Percentiles rank a stretch among this genome's conserved stretches.
These are phyloP conservation scores for Mycena metata DNA, from an alignment of 768 basidiomycete species.

Conservation along the genomic window DNA sequence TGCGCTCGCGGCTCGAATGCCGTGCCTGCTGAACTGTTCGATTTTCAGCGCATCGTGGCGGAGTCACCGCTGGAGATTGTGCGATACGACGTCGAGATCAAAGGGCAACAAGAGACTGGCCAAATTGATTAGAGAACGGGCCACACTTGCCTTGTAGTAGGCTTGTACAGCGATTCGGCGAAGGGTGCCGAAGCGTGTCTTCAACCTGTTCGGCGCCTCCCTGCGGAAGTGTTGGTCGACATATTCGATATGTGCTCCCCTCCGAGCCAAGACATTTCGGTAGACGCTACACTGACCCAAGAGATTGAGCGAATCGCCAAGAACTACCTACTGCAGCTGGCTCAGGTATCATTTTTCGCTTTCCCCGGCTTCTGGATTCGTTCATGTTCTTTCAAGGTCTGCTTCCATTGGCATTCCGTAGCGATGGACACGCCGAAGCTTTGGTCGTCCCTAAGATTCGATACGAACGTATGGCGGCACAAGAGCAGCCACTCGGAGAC, in stretches of 20 bases:
- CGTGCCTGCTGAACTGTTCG: neutral
- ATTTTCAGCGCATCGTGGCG: neutral
- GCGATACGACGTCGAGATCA: constrained; percentile 1
- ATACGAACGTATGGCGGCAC: neutral
- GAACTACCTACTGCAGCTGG: constrained; percentile 6
- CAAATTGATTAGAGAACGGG: neutral
- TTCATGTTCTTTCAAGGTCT: constrained; percentile 4
- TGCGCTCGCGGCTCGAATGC: constrained; percentile 8
- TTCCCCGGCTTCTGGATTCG: no score
- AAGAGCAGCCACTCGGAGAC: neutral
- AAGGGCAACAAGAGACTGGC: neutral
- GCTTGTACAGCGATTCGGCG: no score
- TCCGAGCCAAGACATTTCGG: neutral
- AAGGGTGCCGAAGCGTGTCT: constrained; percentile 3
- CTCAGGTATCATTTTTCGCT: neutral
- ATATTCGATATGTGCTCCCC: constrained; percentile 20
- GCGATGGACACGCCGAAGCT: constrained; percentile 9
- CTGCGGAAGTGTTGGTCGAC: constrained; percentile 11
- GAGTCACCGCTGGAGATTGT: neutral
- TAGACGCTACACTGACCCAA: neutral
- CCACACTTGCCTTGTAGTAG: neutral
- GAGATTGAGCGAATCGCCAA: constrained; percentile 16
- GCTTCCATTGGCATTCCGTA: constrained; percentile 17
- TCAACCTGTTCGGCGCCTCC: constrained; percentile 18
- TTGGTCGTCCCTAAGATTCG: neutral